Base-by-base conservation (phyloP, 192 early-diverging fungal species). In the Umbelopsis vinacea region DNA sequence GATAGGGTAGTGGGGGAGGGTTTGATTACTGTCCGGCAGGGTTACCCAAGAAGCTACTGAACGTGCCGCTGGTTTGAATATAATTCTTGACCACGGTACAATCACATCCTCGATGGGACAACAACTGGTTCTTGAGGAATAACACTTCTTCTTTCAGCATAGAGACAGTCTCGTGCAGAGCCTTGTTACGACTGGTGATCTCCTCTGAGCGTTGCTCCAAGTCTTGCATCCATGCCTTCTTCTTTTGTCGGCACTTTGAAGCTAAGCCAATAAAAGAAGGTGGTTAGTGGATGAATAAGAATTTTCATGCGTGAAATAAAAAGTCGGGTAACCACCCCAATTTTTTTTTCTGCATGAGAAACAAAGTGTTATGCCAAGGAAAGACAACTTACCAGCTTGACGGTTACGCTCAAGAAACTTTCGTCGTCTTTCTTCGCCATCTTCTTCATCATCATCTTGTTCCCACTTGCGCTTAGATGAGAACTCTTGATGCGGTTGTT, bases 221-320 rank as follows among this genome's bases (percentile, higher is more conserved):
- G 19, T 79, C 69, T 60, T 75, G 69, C 70, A 75, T 75, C 78
- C 78, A 79, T 3, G 50, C 73, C 67, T 79, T 79, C 52, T 79
- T 79, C 70, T 79, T 79, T 52, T 79, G 78, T 45, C 78, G 69
- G 29, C 78, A 79, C 33, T 79, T 79, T 33, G 66, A 79, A 46
- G 78, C 78, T 57, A 63, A n/a, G 29, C 3, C 3, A 29, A 29
- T n/a, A 29, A 29, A 29, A 29, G 3, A 29, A 29, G 29, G 3
- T 29, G 3, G 29, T 29, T 29, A 29, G 3, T 1, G 1, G 3
- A 29, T 29, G 29, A 29, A 29, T 29, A 29, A 29, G 29, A 29
- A 29, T 29, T 29, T 29, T 29, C 29, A 29, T 29, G 29, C 29
- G 1, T 29, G 29, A 29, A n/a, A n/a, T n/a, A n/a, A n/a, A 29